Base-by-base conservation (phyloP, 768 basidiomycete species). In the Steccherinum ochraceum region DNA sequence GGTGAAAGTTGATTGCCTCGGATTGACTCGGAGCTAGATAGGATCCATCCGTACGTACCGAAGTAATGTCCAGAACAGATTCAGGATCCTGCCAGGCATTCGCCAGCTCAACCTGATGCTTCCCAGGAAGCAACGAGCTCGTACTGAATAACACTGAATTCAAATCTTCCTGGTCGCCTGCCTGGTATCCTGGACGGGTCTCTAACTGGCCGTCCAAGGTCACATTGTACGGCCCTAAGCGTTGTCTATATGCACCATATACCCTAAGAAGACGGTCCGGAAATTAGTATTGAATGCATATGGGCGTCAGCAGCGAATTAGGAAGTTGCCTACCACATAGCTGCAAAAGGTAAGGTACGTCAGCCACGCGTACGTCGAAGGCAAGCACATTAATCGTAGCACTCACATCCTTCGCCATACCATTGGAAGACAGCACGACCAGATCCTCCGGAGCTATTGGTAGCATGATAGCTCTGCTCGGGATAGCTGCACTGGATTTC, bases 381-480 rank as follows among this genome's bases (percentile, higher is more conserved):
- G 4, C 2, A 19, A 27, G 5, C 13, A 27, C 12, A 21, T 23
- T 25, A 39, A 47, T n/a, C n/a, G n/a, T n/a, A 21, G 12, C 39
- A 35, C 18, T 24, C 26, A 47, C 43, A 42, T 56, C 58, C 58
- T 24, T 47, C 51, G 4, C 60, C 60, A 45, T 44, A 42, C 50
- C 52, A 60, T 0, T 51, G 52, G 40, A 60, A 56, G 1, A 48
- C 45, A 5, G 57, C 26, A 40, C 54, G 55, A 4, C 47, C 58
- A 23, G 24, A 40, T 1, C 49, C 53, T 27, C 23, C 39, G 5
- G 54, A 39, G 7, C 23, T 47, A 25, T 57, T 58, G 0, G 50
- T 61, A 2, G 50, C 45, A 40, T 61, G 58, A 42, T 56, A 58
- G 20, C 52, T 54, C 20, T 47, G 3, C 10, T 48, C 40, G 0